Evolutionary conservation across 306 rosid genomes (phyloP), one percentile per base, ranked within the genome.

Genomic region (Echinosophora koreensis): DNA sequence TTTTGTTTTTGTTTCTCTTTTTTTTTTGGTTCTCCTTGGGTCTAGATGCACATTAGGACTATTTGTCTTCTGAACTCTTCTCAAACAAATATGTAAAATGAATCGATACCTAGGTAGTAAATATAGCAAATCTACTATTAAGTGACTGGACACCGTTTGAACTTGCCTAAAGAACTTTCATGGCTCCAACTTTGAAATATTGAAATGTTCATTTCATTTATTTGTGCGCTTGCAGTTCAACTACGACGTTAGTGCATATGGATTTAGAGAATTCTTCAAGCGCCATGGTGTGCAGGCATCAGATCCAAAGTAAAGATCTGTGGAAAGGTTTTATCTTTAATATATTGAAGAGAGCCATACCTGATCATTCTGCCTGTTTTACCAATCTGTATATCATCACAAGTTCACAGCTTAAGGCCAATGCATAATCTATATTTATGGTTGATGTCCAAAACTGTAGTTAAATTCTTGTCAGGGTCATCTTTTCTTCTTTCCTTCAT

Each of bases 241-340:
- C 73, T 81, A 89, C 66, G 97, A 92, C 35, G 78, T 84, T 51
- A 95, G 97, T 81, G 73, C 87, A 38, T 92, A 95, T 12, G 97
- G 99, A 80, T 95, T 95, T 83, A 87, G 99, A 82, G 97, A 95
- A 83, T 89, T 88, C 85, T 90, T 95, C 87, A 92, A 90, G 94
- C 92, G 92, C 57, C 79, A 89, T 14, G 90, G 91, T 41, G 75
- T 92, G 57, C 59, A 27, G 74, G 42, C 92, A 50, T 88, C 88
- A 41, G 83, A 83, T 73, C 63, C 59, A 2, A 87, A 86, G 69
- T 87, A 75, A 83, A 66, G 71, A 47, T 69, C 42, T 39, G 75
- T 13, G 35, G 54, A 37, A 76, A 50, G 13, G 71, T 73, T 66
- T 44, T 22, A 57, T 79, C 41, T 67, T 39, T 54, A 14, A 50